Base-by-base conservation (phyloP, 2,329 filamentous ascomycete genomes). In the Fusarium lateritium region DNA sequence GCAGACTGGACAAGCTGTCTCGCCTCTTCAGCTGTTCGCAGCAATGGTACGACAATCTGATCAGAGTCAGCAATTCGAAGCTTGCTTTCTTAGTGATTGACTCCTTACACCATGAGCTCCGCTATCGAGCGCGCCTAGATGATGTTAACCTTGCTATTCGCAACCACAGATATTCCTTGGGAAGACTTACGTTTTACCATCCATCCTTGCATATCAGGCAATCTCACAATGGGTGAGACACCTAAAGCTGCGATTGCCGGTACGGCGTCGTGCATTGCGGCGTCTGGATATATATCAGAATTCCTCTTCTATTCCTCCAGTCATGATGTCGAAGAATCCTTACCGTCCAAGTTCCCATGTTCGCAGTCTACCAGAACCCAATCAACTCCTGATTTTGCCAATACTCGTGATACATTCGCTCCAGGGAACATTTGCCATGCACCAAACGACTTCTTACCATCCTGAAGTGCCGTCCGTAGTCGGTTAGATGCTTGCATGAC, bases 391-490 rank as follows among this genome's bases (percentile, higher is more conserved):
- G 85, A 79, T 56, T 88, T 81, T 3, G 91, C 89, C 47, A 93
- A 80, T 19, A 84, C 77, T 54, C 88, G 83, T 7, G 88, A 88
- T 14, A 90, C 79, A 65, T 90, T 89, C 44, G 84, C 81, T 0
- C 88, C 86, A 0, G 88, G 88, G 55, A 90, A 78, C 82, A 89
- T 89, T 79, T 91, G 88, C 88, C 88, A 91, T 54, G 86, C 81
- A 5, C 88, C 88, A 69, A 89, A 81, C 49, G 85, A 83, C 7
- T 85, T 79, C 24, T 79, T 81, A 52, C 81, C 83, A 65, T 84
- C 81, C 24, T 77, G 72, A 62, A 89, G 84, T n/a, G 81, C 81
- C 58, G 80, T 81, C 73, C 82, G 83, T 64, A 89, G 75, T 56
- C 79, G 80, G 71, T 86, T 88, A 50, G 83, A 80, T 17, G 77